Conservation (phyloP, 1,139 yeast genomes). For the Pichia sp. region DNA sequence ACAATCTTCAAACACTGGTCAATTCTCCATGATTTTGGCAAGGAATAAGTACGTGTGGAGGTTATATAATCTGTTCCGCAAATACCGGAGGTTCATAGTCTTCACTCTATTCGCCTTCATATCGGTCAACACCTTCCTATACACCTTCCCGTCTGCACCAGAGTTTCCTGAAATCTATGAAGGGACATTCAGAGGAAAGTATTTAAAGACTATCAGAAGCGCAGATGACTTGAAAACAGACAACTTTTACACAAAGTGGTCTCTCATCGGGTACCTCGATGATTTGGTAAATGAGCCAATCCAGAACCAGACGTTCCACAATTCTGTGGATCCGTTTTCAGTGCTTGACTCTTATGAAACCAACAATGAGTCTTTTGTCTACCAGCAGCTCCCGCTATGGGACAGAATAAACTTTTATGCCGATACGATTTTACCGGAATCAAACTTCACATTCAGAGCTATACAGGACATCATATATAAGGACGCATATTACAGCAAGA, state of each 20-base stretch:
- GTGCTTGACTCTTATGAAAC: slow-evolving; percentile 16
- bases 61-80: slow-evolving; percentile 3
- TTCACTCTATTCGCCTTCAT: neutral
- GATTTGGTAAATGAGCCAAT: slow-evolving; percentile 30
- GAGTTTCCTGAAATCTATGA: slow-evolving; percentile 22
- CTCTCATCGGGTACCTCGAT: slow-evolving; percentile 26
- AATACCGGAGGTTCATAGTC: slow-evolving; percentile 4
- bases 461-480: slow-evolving; percentile 28
- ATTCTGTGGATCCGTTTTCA: slow-evolving; percentile 24
- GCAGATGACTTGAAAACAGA: slow-evolving; percentile 25
- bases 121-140: slow-evolving; percentile 1
- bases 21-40: neutral
- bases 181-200: slow-evolving; percentile 30
- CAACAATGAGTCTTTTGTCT: slow-evolving; percentile 20
- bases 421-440: slow-evolving; percentile 19
- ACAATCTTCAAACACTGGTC: neutral
- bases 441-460: slow-evolving; percentile 26
- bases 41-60: slow-evolving; percentile 6
- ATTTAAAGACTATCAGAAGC: slow-evolving; percentile 21
- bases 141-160: slow-evolving; percentile 1
- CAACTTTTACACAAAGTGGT: slow-evolving; percentile 27
- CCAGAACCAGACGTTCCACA: slow-evolving; percentile 19
- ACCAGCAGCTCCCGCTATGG: slow-evolving; percentile 11
- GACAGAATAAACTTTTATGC: slow-evolving; percentile 23
- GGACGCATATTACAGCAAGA: slow-evolving; percentile 28